Percentiles rank a stretch among this genome's conserved stretches.
These are phyloP conservation scores for Penicillium samsonianum DNA, from an alignment of 495 filamentous ascomycete genomes.

Conservation along the genomic window DNA sequence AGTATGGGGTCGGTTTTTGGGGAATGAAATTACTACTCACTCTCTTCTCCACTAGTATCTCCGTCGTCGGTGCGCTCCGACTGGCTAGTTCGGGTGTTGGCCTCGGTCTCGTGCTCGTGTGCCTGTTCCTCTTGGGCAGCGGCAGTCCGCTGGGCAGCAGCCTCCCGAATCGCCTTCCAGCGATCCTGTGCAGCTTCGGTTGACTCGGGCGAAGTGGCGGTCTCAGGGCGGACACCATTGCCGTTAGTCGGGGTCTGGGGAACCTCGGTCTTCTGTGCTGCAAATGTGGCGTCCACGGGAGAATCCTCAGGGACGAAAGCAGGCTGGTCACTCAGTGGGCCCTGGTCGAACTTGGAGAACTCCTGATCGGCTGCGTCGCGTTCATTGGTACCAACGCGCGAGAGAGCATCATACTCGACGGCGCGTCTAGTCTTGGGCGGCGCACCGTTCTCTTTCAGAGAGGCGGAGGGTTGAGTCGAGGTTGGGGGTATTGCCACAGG, in stretches of 20 bases:
- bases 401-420: constrained; percentile 55
- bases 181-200: constrained; percentile 58
- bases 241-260: constrained; percentile 29
- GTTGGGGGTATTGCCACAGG: constrained; percentile 26
- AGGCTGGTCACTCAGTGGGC: constrained; percentile 82
- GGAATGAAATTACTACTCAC: constrained; percentile 54
- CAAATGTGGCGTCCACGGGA: constrained; percentile 33
- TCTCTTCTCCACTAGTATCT: constrained; percentile 93
- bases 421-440: constrained; percentile 51
- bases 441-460: constrained; percentile 28
- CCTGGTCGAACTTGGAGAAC: constrained; percentile 87
- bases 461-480: constrained; percentile 1
- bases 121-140: constrained; percentile 55
- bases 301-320: constrained; percentile 75
- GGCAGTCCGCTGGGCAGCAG: constrained; percentile 78
- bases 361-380: constrained; percentile 64
- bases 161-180: constrained; percentile 95
- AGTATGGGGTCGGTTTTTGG: constrained; percentile 11
- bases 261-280: constrained; percentile 13
- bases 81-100: constrained; percentile 35
- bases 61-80: constrained; percentile 69
- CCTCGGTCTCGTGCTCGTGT: constrained; percentile 52
- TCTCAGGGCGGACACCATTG: constrained; percentile 16
- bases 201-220: constrained; percentile 8
- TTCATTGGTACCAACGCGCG: constrained; percentile 65